Percentiles rank a stretch among this genome's conserved stretches.
Evolutionary conservation across 2,329 filamentous ascomycete genomes (phyloP).

Genomic region (Cladophialophora psammophila): DNA sequence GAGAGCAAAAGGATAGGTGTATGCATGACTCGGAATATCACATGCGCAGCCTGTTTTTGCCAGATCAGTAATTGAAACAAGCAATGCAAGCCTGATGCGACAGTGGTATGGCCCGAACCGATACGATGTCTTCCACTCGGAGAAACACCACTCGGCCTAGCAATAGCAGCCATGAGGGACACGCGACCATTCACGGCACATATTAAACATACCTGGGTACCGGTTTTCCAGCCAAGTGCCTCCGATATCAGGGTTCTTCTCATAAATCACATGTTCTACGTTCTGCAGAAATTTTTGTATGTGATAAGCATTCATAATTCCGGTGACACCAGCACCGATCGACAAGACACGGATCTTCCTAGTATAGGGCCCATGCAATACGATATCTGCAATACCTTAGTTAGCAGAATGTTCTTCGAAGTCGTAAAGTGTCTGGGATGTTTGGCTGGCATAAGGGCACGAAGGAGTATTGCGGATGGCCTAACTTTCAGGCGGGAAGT

Average conservation of each 20-base stretch:
- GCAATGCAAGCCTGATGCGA: not conserved
- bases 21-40: constrained; percentile 56
- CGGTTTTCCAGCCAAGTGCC: constrained; percentile 48
- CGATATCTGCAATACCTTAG: constrained; percentile 34
- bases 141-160: not conserved
- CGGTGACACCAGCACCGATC: constrained; percentile 58
- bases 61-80: constrained; percentile 46
- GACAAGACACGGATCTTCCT: constrained; percentile 57
- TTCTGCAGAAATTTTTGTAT: constrained; percentile 39
- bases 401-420: constrained; percentile 4
- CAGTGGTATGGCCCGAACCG: not conserved
- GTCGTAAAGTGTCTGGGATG: not conserved
- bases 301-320: constrained; percentile 70
- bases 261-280: constrained; percentile 43
- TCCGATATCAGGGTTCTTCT: constrained; percentile 45
- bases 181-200: not conserved
- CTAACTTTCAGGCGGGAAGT: not conserved
- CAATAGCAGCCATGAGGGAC: not conserved
- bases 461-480: not conserved
- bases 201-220: constrained; percentile 51
- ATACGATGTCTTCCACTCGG: not conserved
- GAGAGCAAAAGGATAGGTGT: constrained; percentile 54
- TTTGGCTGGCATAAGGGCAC: not conserved
- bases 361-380: constrained; percentile 38
- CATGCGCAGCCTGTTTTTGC: constrained; percentile 53